Base-by-base conservation (phyloP, 768 basidiomycete genomes). In the Termitomyces sp. region DNA sequence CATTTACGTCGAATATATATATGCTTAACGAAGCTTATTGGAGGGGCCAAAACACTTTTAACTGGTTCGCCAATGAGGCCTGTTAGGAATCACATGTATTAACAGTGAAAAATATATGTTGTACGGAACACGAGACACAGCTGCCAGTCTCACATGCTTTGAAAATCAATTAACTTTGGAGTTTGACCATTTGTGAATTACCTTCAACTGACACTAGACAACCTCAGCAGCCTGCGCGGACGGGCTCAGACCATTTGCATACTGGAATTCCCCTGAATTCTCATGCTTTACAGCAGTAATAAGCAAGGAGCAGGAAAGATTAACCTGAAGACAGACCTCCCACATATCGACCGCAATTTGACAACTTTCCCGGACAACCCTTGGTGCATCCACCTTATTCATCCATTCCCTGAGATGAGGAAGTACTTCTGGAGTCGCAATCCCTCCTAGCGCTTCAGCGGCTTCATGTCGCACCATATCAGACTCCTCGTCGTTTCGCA, bases 391-490 rank as follows among this genome's bases (percentile, higher is more conserved):
- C 59, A 82, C 78, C 61, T 86, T 80, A 24, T 71, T 72, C 78
- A 89, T 85, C 87, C 93, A 97, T 69, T 94, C 90, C 63, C 85
- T 84, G 38, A 99, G 75, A 61, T 94, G 81, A 1, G 90, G 87
- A 35, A 98, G 78, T 4, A 97, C 94, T 54, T 96, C 94, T 0
- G 92, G 91, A 2, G 89, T 93, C 28, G 88, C 95, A 57, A 99
- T 98, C 5, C 96, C 93, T n/a, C 97, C 97, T 0, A 99, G 81
- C 7, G 97, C 97, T 72, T 99, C 97, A 4, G 97, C 97, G 26
- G 96, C 97, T 72, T 99, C 97, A 64, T 99, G 97, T 33, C 97
- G 84, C 10, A 99, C 97, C 96, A 99, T 98, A 57, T 94, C 93
- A 12, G 87, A 87, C 71, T 98, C 97, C 1, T 74, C 68, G 2